Percentiles rank a stretch among this genome's conserved stretches.
Conservation (phyloP, 768 basidiomycete species). For the Termitomyces titanicus region DNA sequence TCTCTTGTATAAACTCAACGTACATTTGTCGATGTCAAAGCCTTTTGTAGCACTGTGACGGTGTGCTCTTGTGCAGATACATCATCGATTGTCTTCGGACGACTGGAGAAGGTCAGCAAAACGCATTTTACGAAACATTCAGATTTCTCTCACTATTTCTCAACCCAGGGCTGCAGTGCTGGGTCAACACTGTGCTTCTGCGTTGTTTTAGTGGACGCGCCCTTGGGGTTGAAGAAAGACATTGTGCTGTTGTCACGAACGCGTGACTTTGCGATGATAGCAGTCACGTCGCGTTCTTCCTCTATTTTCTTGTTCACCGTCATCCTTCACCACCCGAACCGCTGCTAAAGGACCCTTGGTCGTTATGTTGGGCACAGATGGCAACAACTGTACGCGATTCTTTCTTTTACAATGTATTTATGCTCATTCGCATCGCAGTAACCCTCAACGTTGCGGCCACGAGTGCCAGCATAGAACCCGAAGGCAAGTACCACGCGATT, state of each 20-base stretch:
- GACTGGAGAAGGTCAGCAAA: constrained; percentile 42
- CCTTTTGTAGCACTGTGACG: constrained; percentile 86
- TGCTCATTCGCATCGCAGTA: background rate
- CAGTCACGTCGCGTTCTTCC: constrained; percentile 37
- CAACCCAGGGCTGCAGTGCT: constrained; percentile 89
- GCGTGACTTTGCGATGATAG: constrained; percentile 38
- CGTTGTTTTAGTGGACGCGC: constrained; percentile 34
- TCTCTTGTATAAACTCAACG: background rate
- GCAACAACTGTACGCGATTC: constrained; percentile 28
- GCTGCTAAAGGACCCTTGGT: constrained; percentile 24
- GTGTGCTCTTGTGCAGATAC: constrained; percentile 98
- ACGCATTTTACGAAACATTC: background rate
- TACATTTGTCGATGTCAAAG: constrained; percentile 90
- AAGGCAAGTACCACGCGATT: constrained; percentile 31
- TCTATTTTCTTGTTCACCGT: constrained; percentile 18
- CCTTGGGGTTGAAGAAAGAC: constrained; percentile 62
- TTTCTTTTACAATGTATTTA: background rate
- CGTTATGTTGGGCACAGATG: constrained; percentile 33
- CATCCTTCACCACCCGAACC: constrained; percentile 11
- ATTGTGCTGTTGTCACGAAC: constrained; percentile 45
- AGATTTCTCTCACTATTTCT: constrained; percentile 83
- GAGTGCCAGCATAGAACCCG: constrained; percentile 4
- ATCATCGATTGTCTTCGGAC: constrained; percentile 97
- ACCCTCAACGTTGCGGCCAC: background rate
- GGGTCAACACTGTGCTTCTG: constrained; percentile 50